These are phyloP conservation scores for Fomes fomentarius DNA, from an alignment of 1,284 basidiomycete genomes.

Conservation along the genomic window DNA sequence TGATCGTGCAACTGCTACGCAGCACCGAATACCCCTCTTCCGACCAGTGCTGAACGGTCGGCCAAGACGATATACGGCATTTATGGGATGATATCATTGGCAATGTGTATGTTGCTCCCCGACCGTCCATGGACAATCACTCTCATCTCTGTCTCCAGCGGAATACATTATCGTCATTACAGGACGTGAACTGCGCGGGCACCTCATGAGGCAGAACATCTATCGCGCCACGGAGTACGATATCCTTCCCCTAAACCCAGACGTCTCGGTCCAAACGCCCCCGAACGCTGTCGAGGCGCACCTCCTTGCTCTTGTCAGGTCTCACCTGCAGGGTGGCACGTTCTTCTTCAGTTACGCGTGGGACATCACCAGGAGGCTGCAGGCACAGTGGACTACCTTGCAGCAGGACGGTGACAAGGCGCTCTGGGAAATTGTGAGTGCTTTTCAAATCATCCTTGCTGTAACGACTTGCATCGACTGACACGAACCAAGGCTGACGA, in stretches of 20 bases:
- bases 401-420: conserved; percentile 56
- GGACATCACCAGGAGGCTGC: conserved; percentile 89
- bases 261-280: conserved; percentile 63
- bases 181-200: conserved; percentile 78
- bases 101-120: conserved; percentile 67
- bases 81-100: conserved; percentile 83
- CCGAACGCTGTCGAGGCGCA: conserved; percentile 89
- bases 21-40: conserved; percentile 61
- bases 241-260: conserved; percentile 83
- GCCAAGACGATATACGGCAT: conserved; percentile 80
- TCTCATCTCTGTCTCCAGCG: conserved; percentile 51
- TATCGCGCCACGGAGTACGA: conserved; percentile 93
- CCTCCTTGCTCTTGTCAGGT: conserved; percentile 84
- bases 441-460: no score
- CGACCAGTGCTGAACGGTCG: conserved; percentile 57
- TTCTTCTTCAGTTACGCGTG: conserved; percentile 93
- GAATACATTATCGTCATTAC: conserved; percentile 95
- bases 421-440: conserved; percentile 72
- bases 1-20: conserved; percentile 13
- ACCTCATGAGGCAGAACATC: conserved; percentile 84
- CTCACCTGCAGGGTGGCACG: conserved; percentile 79
- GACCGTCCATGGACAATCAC: not conserved
- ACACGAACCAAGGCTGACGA: conserved; percentile 74
- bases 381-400: conserved; percentile 74
- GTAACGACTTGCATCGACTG: conserved; percentile 4